phyloP scores from a whole-genome alignment of 345 rosid genomes.

The Heritiera littoralis region DNA sequence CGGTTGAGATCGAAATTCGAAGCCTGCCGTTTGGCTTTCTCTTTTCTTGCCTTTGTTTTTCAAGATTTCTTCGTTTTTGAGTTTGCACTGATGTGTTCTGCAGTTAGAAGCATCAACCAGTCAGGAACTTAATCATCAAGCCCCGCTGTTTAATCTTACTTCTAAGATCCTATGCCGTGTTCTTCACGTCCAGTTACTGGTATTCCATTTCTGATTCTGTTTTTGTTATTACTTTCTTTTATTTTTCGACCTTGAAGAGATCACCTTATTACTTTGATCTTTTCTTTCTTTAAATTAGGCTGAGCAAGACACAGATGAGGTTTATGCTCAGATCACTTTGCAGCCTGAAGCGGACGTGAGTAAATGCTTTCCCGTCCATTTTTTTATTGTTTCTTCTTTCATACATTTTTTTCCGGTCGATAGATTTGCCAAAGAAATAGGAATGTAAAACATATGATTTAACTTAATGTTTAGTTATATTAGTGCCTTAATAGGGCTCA shows the following conservation, averaged over 20 bases:
- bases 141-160: slow-evolving; percentile 65
- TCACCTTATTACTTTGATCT: slow-evolving; percentile 3
- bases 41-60: neutral
- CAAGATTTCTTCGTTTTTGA: slow-evolving; percentile 18
- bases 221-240: neutral
- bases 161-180: slow-evolving; percentile 81
- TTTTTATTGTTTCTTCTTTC: slow-evolving; percentile 1
- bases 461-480: neutral
- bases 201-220: slow-evolving; percentile 24
- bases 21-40: slow-evolving; percentile 4
- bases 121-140: slow-evolving; percentile 61
- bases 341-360: slow-evolving; percentile 70
- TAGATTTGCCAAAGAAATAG: neutral
- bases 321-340: slow-evolving; percentile 86
- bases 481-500: neutral
- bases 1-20: neutral
- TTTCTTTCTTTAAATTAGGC: slow-evolving; percentile 38
- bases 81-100: slow-evolving; percentile 20
- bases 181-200: slow-evolving; percentile 60
- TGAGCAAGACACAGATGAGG: slow-evolving; percentile 84
- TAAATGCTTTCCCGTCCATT: neutral
- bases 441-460: neutral
- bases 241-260: neutral
- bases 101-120: slow-evolving; percentile 84
- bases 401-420: neutral